A percentile compares a stretch with the other conserved stretches of the same genome.
These are phyloP conservation scores for Glonium stellatum DNA, from an alignment of 495 filamentous ascomycete genomes.

Conservation along the genomic window DNA sequence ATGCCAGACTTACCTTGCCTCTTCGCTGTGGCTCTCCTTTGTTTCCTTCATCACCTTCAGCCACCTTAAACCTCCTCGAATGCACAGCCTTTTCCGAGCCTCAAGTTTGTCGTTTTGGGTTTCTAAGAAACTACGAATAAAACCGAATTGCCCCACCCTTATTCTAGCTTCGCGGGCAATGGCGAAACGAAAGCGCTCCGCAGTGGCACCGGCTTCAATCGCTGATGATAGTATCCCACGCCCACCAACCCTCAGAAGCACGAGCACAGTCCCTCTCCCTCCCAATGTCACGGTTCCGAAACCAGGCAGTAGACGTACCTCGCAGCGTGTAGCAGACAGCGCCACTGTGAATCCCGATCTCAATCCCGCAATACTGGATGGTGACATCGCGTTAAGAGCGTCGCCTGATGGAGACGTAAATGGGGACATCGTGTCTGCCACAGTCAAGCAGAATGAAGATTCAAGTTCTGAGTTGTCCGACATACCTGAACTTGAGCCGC, in stretches of 20 bases:
- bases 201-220: conserved; percentile 7
- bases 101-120: background rate
- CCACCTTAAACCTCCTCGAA: background rate
- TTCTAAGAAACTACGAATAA: background rate
- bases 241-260: conserved; percentile 1
- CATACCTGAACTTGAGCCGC: background rate
- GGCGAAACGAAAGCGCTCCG: conserved; percentile 28
- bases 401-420: conserved; percentile 20
- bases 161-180: conserved; percentile 8
- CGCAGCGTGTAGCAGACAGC: conserved; percentile 2
- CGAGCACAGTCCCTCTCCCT: conserved; percentile 12
- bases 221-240: background rate
- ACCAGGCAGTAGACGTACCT: conserved; percentile 11
- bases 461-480: background rate
- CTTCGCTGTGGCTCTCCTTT: background rate
- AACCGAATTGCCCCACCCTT: background rate
- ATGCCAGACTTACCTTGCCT: background rate
- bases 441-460: background rate
- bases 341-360: conserved; percentile 13
- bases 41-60: background rate
- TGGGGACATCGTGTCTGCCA: background rate
- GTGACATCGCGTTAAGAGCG: conserved; percentile 10
- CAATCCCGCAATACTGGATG: conserved; percentile 23
- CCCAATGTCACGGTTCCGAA: conserved; percentile 10
- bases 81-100: too few relatives aligned